phyloP scores from a whole-genome alignment of 1,139 yeast genomes.

The Pichia sp. region DNA sequence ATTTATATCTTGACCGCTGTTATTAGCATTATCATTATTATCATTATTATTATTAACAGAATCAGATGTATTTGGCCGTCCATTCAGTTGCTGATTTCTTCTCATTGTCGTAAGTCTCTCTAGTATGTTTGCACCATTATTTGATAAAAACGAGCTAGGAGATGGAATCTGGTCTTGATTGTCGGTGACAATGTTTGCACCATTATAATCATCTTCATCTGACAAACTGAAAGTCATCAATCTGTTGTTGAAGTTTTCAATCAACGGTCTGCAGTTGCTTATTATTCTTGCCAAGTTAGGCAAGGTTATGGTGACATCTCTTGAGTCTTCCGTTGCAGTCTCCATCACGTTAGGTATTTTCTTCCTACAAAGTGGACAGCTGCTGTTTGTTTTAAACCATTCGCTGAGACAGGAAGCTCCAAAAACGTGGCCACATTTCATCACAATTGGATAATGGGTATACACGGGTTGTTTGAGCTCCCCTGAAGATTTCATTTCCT shows the following conservation, averaged over 20 bases:
- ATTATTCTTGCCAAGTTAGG: slow-evolving; percentile 35
- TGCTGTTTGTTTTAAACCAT: slow-evolving; percentile 32
- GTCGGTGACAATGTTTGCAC: background rate
- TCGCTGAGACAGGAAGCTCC: slow-evolving; percentile 33
- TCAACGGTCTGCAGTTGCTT: slow-evolving; percentile 28
- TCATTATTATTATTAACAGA: background rate
- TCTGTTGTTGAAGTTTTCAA: slow-evolving; percentile 29
- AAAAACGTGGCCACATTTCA: slow-evolving; percentile 62
- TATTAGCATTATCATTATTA: background rate
- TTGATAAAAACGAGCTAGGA: background rate
- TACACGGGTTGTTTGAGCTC: slow-evolving; percentile 18
- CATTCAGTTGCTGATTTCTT: slow-evolving; percentile 1
- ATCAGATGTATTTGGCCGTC: background rate
- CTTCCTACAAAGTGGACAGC: slow-evolving; percentile 33
- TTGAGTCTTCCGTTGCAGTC: slow-evolving; percentile 10
- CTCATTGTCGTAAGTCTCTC: slow-evolving; percentile 2
- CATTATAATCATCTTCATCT: slow-evolving; percentile 20
- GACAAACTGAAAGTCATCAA: slow-evolving; percentile 27
- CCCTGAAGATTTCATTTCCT: background rate
- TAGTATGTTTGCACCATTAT: background rate
- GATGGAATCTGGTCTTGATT: slow-evolving; percentile 4
- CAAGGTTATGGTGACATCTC: slow-evolving; percentile 30
- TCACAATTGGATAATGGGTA: slow-evolving; percentile 57
- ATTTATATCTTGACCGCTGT: background rate
- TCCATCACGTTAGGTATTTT: slow-evolving; percentile 21